phyloP scores from a whole-genome alignment of 2,329 filamentous ascomycete species.

The Lecanosticta acicola region DNA sequence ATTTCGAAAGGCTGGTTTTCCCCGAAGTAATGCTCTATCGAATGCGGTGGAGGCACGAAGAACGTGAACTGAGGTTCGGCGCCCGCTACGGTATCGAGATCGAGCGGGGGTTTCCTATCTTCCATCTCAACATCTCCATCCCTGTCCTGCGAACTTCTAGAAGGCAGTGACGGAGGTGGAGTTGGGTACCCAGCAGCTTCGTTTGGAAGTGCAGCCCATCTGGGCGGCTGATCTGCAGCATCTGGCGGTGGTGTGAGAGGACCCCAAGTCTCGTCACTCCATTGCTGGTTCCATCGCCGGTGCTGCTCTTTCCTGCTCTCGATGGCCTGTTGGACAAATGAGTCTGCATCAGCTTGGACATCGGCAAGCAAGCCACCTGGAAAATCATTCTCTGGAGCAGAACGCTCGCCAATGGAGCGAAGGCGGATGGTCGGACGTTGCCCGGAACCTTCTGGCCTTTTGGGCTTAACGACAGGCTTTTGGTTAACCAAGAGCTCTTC shows the following conservation, averaged over 20 bases:
- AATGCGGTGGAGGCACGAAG: conserved; percentile 14
- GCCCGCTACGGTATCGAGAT: conserved; percentile 12
- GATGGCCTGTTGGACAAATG: conserved; percentile 73
- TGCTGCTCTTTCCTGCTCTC: conserved; percentile 84
- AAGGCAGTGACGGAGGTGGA: conserved; percentile 43
- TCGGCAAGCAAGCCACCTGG: conserved; percentile 60
- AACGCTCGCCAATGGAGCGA: conserved; percentile 57
- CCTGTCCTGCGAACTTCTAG: conserved; percentile 36
- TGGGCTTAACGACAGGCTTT: conserved; percentile 54
- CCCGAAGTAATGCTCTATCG: conserved; percentile 8
- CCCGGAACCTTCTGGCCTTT: conserved; percentile 54
- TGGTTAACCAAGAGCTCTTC: conserved; percentile 86
- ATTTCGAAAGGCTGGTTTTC: conserved; percentile 37
- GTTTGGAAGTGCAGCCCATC: conserved; percentile 27
- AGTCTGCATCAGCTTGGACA: conserved; percentile 72
- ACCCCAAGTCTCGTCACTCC: conserved; percentile 79
- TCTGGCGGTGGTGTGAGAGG: conserved; percentile 76
- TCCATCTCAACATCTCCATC: conserved; percentile 35
- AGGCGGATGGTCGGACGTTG: conserved; percentile 56
- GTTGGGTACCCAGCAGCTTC: conserved; percentile 37
- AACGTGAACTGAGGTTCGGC: conserved; percentile 25
- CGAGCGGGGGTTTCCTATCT: conserved; percentile 23
- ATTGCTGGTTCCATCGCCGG: conserved; percentile 83
- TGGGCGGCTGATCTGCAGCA: conserved; percentile 27
- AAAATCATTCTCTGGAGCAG: conserved; percentile 71